phyloP scores from a whole-genome alignment of 768 basidiomycete species.

The Russula olivacea region DNA sequence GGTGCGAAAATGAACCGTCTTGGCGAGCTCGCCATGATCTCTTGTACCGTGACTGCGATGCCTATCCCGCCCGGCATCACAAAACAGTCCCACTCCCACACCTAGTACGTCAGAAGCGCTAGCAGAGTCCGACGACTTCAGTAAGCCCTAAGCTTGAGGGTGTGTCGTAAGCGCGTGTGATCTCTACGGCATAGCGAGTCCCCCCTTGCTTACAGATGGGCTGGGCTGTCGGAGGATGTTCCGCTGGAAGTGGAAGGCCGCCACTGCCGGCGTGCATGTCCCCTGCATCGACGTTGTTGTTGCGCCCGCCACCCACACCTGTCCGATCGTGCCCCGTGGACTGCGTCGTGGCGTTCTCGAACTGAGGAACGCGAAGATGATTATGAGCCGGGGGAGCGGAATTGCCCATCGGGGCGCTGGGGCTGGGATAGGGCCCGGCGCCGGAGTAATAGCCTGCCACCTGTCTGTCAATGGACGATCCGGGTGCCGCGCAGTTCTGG shows the following conservation, averaged over 20 bases:
- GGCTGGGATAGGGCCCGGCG: conserved; percentile 1
- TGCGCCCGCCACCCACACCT: conserved; percentile 12
- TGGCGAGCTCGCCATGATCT: neutral
- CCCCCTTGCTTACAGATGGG: conserved; percentile 7
- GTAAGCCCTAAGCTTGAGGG: conserved; percentile 10
- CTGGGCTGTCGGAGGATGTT: conserved; percentile 1
- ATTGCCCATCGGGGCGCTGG: conserved; percentile 16
- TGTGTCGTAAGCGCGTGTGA: conserved; percentile 3
- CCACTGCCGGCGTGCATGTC: neutral
- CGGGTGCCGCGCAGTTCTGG: conserved; percentile 19
- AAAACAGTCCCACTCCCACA: neutral
- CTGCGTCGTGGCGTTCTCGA: conserved; percentile 13
- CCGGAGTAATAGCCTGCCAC: conserved; percentile 13
- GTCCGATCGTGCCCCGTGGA: conserved; percentile 21
- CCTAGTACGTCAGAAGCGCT: too few species aligned
- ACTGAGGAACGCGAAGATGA: neutral
- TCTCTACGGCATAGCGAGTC: neutral
- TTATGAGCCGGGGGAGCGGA: conserved; percentile 2
- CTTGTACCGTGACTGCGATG: conserved; percentile 7
- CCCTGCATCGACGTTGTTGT: conserved; percentile 7
- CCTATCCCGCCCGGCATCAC: neutral
- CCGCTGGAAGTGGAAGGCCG: conserved; percentile 4
- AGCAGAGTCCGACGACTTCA: neutral
- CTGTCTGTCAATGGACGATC: conserved; percentile 17
- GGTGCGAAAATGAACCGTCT: conserved; percentile 6